These are phyloP conservation scores for Zizania latifolia DNA, from an alignment of 176 grass and related monocot genomes.

Conservation along the genomic window DNA sequence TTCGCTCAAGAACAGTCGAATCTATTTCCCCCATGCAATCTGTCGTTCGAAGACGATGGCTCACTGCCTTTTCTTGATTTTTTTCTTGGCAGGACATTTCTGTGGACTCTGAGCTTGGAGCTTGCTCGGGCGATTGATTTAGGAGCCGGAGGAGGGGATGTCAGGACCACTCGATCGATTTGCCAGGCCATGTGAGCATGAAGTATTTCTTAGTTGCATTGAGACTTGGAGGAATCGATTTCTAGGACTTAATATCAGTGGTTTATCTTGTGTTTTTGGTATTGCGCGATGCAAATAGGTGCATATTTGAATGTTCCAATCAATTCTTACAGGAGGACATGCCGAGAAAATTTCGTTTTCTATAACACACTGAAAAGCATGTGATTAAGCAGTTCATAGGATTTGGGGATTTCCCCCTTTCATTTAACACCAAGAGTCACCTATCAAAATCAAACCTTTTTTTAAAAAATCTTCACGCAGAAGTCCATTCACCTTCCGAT, in stretches of 20 bases:
- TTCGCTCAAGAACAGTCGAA: not conserved
- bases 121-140: not conserved
- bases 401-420: not conserved
- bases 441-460: not conserved
- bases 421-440: not conserved
- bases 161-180: conserved; percentile 71
- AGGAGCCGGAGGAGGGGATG: conserved; percentile 38
- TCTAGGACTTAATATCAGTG: not conserved
- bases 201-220: not conserved
- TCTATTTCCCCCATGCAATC: not conserved
- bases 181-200: conserved; percentile 71
- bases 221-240: not conserved
- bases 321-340: not conserved
- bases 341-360: not conserved
- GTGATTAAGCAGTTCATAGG: not conserved
- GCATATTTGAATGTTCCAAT: not conserved
- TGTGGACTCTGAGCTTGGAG: conserved; percentile 19
- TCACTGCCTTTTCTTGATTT: not conserved
- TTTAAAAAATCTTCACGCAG: not conserved
- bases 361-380: not conserved
- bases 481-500: not conserved
- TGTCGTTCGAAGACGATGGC: not conserved
- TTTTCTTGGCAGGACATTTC: not conserved
- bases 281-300: not conserved
- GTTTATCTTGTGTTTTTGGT: not conserved